Percentiles rank a stretch among this genome's conserved stretches.
Conservation (phyloP, 768 basidiomycete species). For the Suillus subalutaceus region DNA sequence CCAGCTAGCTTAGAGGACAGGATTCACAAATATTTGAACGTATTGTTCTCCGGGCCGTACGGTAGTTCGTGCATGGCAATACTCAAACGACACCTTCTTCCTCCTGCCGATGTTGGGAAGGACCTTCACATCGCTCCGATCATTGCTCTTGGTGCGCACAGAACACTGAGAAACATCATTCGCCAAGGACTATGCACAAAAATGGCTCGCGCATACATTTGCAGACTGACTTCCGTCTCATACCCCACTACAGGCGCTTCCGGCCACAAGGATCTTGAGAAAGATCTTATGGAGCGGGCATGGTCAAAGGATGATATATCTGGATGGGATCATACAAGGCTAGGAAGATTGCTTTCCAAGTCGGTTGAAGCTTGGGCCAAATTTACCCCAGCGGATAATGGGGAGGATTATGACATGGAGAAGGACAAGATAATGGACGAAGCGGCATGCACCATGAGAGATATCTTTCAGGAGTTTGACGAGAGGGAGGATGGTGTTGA, state of each 20-base stretch:
- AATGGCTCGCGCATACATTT: slow-evolving; percentile 69
- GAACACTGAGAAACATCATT: slow-evolving; percentile 65
- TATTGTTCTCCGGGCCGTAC: slow-evolving; percentile 67
- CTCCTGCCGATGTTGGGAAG: slow-evolving; percentile 34
- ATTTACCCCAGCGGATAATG: slow-evolving; percentile 29
- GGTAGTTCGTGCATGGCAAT: slow-evolving; percentile 65
- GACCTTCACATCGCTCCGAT: slow-evolving; percentile 35
- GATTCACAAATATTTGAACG: slow-evolving; percentile 57
- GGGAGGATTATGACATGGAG: slow-evolving; percentile 33
- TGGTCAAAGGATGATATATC: slow-evolving; percentile 71
- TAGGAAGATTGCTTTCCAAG: slow-evolving; percentile 56
- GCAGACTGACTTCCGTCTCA: slow-evolving; percentile 49
- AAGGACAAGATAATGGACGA: slow-evolving; percentile 69
- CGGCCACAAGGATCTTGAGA: slow-evolving; percentile 59
- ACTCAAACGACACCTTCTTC: slow-evolving; percentile 60
- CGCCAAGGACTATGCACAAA: slow-evolving; percentile 62
- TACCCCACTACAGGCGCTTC: slow-evolving; percentile 66
- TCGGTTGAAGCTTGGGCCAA: slow-evolving; percentile 65
- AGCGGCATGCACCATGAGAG: slow-evolving; percentile 67
- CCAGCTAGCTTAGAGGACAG: slow-evolving; percentile 50
- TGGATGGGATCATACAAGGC: slow-evolving; percentile 66
- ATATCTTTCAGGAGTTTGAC: slow-evolving; percentile 74
- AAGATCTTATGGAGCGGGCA: slow-evolving; percentile 68
- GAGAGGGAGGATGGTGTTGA: slow-evolving; percentile 56
- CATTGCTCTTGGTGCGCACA: slow-evolving; percentile 59